These are phyloP conservation scores for Leersia perrieri DNA, from an alignment of 176 grass and related monocot genomes.

Conservation along the genomic window DNA sequence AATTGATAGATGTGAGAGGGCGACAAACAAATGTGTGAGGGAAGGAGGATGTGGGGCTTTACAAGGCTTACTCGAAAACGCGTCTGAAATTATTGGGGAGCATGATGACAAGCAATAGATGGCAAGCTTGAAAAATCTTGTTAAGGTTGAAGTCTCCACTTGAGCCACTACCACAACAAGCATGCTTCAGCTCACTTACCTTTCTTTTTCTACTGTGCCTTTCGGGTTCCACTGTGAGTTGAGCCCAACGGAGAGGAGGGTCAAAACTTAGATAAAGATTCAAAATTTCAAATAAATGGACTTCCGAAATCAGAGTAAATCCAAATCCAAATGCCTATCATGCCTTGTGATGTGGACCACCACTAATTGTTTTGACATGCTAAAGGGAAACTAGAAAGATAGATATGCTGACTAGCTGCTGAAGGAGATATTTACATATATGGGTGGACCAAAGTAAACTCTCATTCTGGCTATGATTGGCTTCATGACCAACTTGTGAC, in stretches of 20 bases:
- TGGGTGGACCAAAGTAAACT: constrained; percentile 25
- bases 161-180: constrained; percentile 40
- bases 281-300: background rate
- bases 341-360: constrained; percentile 48
- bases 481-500: constrained; percentile 8
- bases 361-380: constrained; percentile 33
- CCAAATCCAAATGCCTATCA: constrained; percentile 30
- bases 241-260: background rate
- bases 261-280: constrained; percentile 43
- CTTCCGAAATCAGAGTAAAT: constrained; percentile 24
- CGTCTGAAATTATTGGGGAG: constrained; percentile 29
- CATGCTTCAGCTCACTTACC: constrained; percentile 35
- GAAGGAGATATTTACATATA: constrained; percentile 32
- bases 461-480: constrained; percentile 17
- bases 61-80: constrained; percentile 33
- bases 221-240: constrained; percentile 34
- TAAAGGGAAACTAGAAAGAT: constrained; percentile 36
- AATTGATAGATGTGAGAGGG: background rate
- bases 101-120: constrained; percentile 49
- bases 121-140: constrained; percentile 34
- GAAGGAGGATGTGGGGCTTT: constrained; percentile 7
- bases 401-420: constrained; percentile 27
- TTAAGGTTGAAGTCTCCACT: constrained; percentile 45
- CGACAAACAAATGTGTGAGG: constrained; percentile 9
- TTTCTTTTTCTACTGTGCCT: constrained; percentile 20